Evolutionary conservation across 106 monocot species (phyloP).

Genomic region (Amphibolis antarctica): DNA sequence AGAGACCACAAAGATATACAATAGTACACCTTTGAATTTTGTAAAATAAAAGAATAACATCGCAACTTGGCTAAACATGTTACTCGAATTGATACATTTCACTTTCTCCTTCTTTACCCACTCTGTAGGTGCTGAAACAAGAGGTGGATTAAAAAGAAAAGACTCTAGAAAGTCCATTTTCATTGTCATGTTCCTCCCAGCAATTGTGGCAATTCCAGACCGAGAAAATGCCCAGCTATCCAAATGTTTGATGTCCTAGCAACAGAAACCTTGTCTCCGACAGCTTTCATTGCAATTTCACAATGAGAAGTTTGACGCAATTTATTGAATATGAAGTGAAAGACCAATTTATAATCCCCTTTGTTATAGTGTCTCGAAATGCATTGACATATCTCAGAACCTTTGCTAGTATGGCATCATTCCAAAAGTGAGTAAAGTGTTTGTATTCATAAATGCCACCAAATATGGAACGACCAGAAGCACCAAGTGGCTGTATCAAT

Average conservation of each 20-base stretch:
- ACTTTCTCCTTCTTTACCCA: no score
- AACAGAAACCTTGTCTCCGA: conserved; percentile 39
- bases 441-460: conserved; percentile 71
- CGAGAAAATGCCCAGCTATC: conserved; percentile 86
- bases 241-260: conserved; percentile 46
- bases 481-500: conserved; percentile 54
- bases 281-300: conserved; percentile 66
- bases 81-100: no score
- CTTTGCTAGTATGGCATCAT: conserved; percentile 14
- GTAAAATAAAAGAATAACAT: no score
- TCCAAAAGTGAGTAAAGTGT: conserved; percentile 9
- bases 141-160: conserved; percentile 90
- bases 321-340: conserved; percentile 53
- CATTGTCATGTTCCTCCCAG: conserved; percentile 68
- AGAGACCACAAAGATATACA: no score
- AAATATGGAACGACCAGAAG: conserved; percentile 71
- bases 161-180: conserved; percentile 43
- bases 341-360: conserved; percentile 49
- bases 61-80: no score
- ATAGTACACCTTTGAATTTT: no score
- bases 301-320: conserved; percentile 62
- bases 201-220: conserved; percentile 67
- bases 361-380: conserved; percentile 78
- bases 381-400: conserved; percentile 60
- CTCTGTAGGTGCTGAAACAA: conserved; percentile 73